phyloP scores from a whole-genome alignment of 2,329 filamentous ascomycete genomes.

The Beauveria caledonica region DNA sequence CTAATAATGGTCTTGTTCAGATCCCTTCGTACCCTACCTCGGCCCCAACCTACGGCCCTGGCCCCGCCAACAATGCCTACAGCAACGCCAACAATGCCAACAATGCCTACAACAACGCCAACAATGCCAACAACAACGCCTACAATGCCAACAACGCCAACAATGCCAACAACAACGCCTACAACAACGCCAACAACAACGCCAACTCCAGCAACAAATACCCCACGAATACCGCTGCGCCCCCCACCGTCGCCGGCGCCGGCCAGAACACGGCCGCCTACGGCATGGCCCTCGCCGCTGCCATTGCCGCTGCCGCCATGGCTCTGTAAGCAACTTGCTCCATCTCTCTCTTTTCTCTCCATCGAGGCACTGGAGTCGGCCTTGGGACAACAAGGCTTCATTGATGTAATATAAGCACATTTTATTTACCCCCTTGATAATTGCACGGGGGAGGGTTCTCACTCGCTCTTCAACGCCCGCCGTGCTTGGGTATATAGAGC shows the following conservation, averaged over 20 bases:
- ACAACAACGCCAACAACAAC: neutral
- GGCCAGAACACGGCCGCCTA: slow-evolving; percentile 14
- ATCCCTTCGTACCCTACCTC: neutral
- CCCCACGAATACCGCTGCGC: neutral
- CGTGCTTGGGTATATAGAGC: no score
- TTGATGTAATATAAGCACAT: slow-evolving; percentile 3
- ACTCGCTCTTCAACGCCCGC: neutral
- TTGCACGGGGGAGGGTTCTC: neutral
- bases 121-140: neutral
- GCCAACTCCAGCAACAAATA: neutral
- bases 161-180: neutral
- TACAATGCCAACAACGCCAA: neutral
- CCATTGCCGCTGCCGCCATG: slow-evolving; percentile 19
- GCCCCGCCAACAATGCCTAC: no score
- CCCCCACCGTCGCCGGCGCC: slow-evolving; percentile 11
- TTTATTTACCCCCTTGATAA: neutral
- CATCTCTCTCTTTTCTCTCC: neutral
- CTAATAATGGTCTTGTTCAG: slow-evolving; percentile 12
- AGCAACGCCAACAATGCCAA: neutral
- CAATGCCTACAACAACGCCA: no score
- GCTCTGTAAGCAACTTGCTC: slow-evolving; percentile 19
- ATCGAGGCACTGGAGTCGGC: neutral
- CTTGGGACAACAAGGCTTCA: slow-evolving; percentile 8
- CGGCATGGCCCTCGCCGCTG: slow-evolving; percentile 20
- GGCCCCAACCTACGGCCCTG: no score